A percentile compares a stretch with the other conserved stretches of the same genome.
phyloP scores from a whole-genome alignment of 73 alveolate genomes.

The Breviolum minutum region DNA sequence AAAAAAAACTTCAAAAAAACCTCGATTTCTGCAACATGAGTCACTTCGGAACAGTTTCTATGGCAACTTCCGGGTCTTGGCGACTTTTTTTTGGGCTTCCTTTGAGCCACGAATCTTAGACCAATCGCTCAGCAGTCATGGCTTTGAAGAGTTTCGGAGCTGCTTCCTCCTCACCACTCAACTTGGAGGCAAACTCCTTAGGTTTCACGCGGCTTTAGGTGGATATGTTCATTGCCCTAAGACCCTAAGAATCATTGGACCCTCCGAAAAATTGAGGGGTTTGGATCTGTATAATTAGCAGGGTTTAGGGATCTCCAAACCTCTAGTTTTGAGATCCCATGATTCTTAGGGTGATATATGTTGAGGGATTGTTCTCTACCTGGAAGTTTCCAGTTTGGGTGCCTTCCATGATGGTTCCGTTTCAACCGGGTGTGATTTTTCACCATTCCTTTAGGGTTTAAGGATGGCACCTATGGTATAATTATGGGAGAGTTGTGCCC shows the following conservation, averaged over 20 bases:
- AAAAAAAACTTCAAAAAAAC: no score
- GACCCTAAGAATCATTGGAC: no score
- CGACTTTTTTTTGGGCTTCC: background rate
- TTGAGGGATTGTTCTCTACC: no score
- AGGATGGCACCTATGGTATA: no score
- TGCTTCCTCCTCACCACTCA: background rate
- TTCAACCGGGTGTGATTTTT: no score
- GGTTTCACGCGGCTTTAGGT: background rate
- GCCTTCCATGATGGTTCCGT: no score
- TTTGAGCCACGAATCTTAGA: background rate
- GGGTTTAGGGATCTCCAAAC: background rate
- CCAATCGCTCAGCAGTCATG: background rate
- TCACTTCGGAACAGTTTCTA: background rate
- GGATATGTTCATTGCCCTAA: background rate
- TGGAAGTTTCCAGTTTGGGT: no score
- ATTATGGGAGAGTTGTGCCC: no score
- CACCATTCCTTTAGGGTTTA: no score
- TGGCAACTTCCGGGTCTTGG: background rate
- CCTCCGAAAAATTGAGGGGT: background rate
- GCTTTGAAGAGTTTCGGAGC: background rate
- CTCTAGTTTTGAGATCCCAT: no score
- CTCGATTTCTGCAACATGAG: no score
- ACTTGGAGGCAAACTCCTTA: conserved; percentile 9
- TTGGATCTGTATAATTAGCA: background rate
- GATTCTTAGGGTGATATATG: no score